phyloP scores from a whole-genome alignment of 176 grass and related monocot species.

The Cocos nucifera region DNA sequence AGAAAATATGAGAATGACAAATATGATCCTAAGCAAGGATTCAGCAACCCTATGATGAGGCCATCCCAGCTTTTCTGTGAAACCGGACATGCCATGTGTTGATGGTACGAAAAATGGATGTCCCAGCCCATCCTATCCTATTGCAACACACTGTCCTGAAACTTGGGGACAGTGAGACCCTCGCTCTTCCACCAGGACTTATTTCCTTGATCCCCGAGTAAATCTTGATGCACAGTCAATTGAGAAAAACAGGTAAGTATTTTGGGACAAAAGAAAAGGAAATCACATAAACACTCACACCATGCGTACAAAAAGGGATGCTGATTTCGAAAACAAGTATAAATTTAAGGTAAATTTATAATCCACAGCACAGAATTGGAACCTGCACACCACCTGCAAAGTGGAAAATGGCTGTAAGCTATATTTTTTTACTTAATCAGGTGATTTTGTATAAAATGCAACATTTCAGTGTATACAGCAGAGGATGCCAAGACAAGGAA shows the following conservation, averaged over 20 bases:
- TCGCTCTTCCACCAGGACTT: no score
- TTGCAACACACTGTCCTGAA: no score
- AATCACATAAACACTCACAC: neutral
- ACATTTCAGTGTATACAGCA: no score
- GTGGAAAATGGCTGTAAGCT: constrained; percentile 25
- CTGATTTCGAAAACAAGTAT: neutral
- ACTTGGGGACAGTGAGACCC: no score
- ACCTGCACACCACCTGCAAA: constrained; percentile 31
- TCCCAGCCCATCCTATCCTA: no score
- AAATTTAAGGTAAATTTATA: constrained; percentile 3
- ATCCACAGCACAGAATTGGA: constrained; percentile 25
- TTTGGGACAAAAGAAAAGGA: neutral
- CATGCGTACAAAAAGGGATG: constrained; percentile 2
- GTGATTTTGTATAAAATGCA: no score
- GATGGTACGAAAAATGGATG: no score
- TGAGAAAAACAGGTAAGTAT: neutral
- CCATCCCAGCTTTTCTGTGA: no score
- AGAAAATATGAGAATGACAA: no score
- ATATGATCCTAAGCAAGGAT: no score
- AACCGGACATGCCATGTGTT: no score
- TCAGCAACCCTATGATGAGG: no score
- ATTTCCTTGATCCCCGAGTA: neutral
- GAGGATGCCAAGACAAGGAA: neutral
- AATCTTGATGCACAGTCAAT: neutral
- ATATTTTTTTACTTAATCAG: neutral